A percentile compares a stretch with the other conserved stretches of the same genome.
phyloP scores from a whole-genome alignment of 345 rosid genomes.

The Eucalyptus erythrocorys region DNA sequence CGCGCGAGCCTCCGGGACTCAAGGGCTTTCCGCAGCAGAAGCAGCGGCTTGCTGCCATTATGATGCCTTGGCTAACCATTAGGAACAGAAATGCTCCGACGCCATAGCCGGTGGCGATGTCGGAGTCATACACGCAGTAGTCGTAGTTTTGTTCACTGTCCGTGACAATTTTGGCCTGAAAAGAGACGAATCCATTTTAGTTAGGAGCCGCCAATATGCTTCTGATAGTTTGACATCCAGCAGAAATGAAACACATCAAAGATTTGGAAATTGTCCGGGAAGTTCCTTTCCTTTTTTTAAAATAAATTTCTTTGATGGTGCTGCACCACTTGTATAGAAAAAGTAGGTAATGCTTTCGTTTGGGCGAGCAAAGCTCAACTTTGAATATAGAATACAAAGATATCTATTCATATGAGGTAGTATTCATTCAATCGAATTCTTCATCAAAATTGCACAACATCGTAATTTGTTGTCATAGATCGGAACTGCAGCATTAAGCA shows the following conservation, averaged over 20 bases:
- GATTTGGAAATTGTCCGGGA: not conserved
- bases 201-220: not conserved
- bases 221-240: not conserved
- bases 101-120: constrained; percentile 78
- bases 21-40: constrained; percentile 89
- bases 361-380: not conserved
- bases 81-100: constrained; percentile 81
- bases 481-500: not conserved
- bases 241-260: not conserved
- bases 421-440: not conserved
- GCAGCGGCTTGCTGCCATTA: constrained; percentile 88
- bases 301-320: not conserved
- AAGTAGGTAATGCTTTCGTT: not conserved
- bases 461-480: too few relatives aligned
- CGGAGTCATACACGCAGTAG: constrained; percentile 74
- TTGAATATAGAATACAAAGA: not conserved
- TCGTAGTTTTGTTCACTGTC: constrained; percentile 40
- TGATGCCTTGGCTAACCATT: constrained; percentile 51
- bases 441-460: not conserved
- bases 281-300: not conserved
- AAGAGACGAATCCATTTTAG: not conserved
- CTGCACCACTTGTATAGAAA: not conserved
- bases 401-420: not conserved
- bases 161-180: constrained; percentile 43
- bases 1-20: constrained; percentile 79